Evolutionary conservation across 148 eudicot genomes (phyloP), one percentile per base, ranked within the genome.

Genomic region (Persicaria maculosa): DNA sequence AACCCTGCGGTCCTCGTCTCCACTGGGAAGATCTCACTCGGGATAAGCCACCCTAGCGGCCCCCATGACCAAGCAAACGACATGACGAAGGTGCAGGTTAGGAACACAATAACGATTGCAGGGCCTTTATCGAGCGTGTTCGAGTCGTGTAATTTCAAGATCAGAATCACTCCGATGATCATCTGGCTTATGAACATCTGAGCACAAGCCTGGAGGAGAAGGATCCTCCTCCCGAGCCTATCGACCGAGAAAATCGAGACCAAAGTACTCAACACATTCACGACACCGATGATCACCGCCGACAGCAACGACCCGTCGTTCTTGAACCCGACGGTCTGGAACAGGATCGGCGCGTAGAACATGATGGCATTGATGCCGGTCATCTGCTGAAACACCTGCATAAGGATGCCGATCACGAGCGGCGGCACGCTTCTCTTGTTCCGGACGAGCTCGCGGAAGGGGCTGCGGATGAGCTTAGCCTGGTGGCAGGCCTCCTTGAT

Each of bases 21-120:
- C 9, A 86, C 19, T 0, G 89, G 89, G 54, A 71, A 71, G 16
- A 52, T 71, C 62, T 83, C 86, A 75, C 86, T 83, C 0, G 86
- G 81, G 22, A 83, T 76, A 11, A 83, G 64, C 86, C 86, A 83
- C 12, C 86, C 86, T 12, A 80, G 40, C 0, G 86, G 86, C 11
- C 86, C 86, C 86, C 86, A 83, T 3, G 86, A 83, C 86, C 86
- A 83, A 0, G 86, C 86, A 31, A 83, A 83, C 1, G 79, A 79
- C 53, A 52, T 20, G 36, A 83, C 86, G 40, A 78, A 83, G 1
- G 79, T 36, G 74, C 86, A 80, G 40, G 81, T 61, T 10, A 80
- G 47, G 4, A 68, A 8, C 0, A 83, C 72, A 54, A 80, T 75
- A 1, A 77, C 4, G 25, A 46, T 71, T 1, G 85, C 80, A 12